Percentiles rank a stretch among this genome's conserved stretches.
These are phyloP conservation scores for Bretschneidera sinensis DNA, from an alignment of 345 rosid species.

Conservation along the genomic window DNA sequence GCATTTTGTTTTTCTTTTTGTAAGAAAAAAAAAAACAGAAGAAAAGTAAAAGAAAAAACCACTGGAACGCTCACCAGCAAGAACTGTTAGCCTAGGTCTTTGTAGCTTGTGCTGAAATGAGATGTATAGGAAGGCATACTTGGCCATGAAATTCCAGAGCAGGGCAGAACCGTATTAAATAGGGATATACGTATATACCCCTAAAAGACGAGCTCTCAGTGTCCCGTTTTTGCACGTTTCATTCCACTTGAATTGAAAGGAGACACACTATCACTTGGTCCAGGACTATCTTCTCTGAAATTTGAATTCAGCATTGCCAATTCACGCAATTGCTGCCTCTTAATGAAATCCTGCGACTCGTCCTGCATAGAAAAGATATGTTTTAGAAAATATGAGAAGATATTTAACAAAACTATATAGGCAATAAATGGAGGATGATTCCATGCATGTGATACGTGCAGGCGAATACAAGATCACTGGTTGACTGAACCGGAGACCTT, in stretches of 20 bases:
- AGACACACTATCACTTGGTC: slow-evolving; percentile 90
- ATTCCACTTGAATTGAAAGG: slow-evolving; percentile 93
- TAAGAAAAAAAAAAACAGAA: slow-evolving; percentile 18
- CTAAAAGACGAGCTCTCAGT: slow-evolving; percentile 32
- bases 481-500: too few relatives aligned
- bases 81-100: slow-evolving; percentile 47
- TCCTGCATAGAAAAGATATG: slow-evolving; percentile 45
- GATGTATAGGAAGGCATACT: slow-evolving; percentile 27
- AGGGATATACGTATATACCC: slow-evolving; percentile 7
- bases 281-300: slow-evolving; percentile 94
- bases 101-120: slow-evolving; percentile 30
- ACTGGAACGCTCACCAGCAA: slow-evolving; percentile 42
- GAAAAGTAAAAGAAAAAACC: slow-evolving; percentile 22
- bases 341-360: slow-evolving; percentile 87
- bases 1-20: slow-evolving; percentile 13
- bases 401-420: background rate
- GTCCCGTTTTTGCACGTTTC: slow-evolving; percentile 95
- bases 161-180: slow-evolving; percentile 1
- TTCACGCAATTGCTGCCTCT: slow-evolving; percentile 95
- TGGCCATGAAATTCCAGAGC: slow-evolving; percentile 26
- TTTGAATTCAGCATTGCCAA: slow-evolving; percentile 86
- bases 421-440: too few relatives aligned
- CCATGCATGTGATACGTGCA: too few relatives aligned
- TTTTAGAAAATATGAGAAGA: background rate
- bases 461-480: too few relatives aligned